Evolutionary conservation across 2,329 filamentous ascomycete genomes (phyloP).

Genomic region (Coleophoma eucalyptorum): DNA sequence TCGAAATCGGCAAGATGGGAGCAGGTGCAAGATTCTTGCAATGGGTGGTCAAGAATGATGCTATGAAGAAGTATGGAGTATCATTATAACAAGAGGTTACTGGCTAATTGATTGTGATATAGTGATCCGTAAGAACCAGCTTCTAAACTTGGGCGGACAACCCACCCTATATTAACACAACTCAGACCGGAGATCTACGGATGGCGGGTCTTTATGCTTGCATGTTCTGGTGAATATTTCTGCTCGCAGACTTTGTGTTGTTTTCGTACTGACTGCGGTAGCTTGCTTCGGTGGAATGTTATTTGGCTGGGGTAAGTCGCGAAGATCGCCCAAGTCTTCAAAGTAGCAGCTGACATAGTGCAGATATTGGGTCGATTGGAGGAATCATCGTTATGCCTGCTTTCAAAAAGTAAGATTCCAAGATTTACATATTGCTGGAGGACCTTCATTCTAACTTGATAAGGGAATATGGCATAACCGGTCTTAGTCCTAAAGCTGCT

Average conservation of each 20-base stretch:
- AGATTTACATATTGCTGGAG: background rate
- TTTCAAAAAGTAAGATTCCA: conserved; percentile 46
- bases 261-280: conserved; percentile 8
- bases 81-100: background rate
- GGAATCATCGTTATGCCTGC: conserved; percentile 66
- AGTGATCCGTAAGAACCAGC: conserved; percentile 24
- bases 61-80: conserved; percentile 50
- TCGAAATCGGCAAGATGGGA: too few species aligned
- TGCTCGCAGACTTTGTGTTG: background rate
- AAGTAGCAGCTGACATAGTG: background rate
- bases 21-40: conserved; percentile 14
- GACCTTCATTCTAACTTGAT: conserved; percentile 41
- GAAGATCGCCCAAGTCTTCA: background rate
- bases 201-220: conserved; percentile 61
- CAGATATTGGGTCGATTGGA: conserved; percentile 72
- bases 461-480: conserved; percentile 31
- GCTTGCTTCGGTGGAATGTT: conserved; percentile 66
- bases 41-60: conserved; percentile 52
- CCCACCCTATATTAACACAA: conserved; percentile 25
- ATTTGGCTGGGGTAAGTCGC: conserved; percentile 45
- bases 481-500: conserved; percentile 10
- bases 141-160: conserved; percentile 10
- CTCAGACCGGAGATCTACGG: conserved; percentile 57
- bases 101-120: conserved; percentile 2
- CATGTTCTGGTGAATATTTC: conserved; percentile 32